These are phyloP conservation scores for Curvularia hawaiiensis DNA, from an alignment of 2,329 filamentous ascomycete genomes.

Conservation along the genomic window DNA sequence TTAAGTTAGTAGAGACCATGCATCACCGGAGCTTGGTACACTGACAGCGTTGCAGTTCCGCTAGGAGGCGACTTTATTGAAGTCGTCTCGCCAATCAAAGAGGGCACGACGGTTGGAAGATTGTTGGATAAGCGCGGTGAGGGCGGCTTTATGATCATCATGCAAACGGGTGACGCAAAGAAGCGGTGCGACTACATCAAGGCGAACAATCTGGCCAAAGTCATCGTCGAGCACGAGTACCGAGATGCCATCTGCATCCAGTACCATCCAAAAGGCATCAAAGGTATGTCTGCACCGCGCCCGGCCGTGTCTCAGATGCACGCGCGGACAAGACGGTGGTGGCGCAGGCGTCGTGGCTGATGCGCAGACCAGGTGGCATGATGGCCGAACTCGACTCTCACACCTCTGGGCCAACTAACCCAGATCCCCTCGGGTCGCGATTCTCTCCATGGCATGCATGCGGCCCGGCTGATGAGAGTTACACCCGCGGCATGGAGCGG, in stretches of 20 bases:
- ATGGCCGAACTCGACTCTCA: slow-evolving; percentile 54
- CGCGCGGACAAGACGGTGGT: background rate
- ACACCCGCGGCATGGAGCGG: slow-evolving; percentile 47
- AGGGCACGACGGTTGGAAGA: slow-evolving; percentile 49
- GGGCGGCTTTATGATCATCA: slow-evolving; percentile 57
- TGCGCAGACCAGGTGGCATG: slow-evolving; percentile 43
- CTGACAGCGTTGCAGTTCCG: slow-evolving; percentile 38
- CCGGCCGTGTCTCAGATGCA: too few relatives aligned
- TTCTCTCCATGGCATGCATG: slow-evolving; percentile 55
- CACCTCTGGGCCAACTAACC: slow-evolving; percentile 38
- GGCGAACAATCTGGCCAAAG: slow-evolving; percentile 40
- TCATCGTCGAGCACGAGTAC: slow-evolving; percentile 47
- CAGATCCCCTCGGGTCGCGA: slow-evolving; percentile 44
- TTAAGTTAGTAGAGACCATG: slow-evolving; percentile 32
- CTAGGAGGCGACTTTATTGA: slow-evolving; percentile 53
- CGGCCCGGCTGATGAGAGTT: slow-evolving; percentile 43
- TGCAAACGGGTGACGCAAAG: slow-evolving; percentile 52
- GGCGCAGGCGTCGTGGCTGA: slow-evolving; percentile 1
- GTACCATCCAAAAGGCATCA: slow-evolving; percentile 53
- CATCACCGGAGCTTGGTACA: background rate
- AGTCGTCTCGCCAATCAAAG: slow-evolving; percentile 48
- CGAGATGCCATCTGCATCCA: slow-evolving; percentile 47
- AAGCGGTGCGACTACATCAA: slow-evolving; percentile 48
- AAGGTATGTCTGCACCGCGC: slow-evolving; percentile 27
- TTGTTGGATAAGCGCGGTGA: slow-evolving; percentile 51